Evolutionary conservation across 2,329 filamentous ascomycete species (phyloP).

Genomic region (Blumeriella jaapii): DNA sequence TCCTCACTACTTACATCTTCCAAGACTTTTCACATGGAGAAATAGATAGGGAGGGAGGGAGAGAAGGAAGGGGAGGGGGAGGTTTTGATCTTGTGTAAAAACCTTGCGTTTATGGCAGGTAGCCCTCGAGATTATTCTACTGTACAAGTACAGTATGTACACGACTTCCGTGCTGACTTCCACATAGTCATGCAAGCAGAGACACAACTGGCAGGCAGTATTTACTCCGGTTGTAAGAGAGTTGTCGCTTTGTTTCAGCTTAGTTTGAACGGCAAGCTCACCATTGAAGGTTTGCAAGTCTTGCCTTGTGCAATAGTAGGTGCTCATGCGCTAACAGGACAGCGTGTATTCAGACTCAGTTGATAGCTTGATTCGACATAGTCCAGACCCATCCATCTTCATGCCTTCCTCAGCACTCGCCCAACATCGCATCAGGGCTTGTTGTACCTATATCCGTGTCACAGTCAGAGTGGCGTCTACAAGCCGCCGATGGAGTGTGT

Average conservation of each 20-base stretch:
- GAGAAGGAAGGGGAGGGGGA: not conserved
- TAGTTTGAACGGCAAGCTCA: not conserved
- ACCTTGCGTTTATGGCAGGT: not conserved
- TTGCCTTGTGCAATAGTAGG: too few relatives aligned
- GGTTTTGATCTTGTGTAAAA: not conserved
- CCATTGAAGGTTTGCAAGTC: not conserved
- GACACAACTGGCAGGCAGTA: too few relatives aligned
- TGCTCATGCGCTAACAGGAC: not conserved
- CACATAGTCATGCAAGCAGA: too few relatives aligned
- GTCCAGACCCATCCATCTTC: too few relatives aligned
- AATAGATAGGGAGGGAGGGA: not conserved
- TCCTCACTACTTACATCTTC: too few relatives aligned
- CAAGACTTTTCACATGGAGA: too few relatives aligned
- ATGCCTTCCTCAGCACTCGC: not conserved
- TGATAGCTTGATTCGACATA: conserved; percentile 1
- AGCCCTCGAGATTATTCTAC: too few relatives aligned
- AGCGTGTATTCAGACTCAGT: not conserved
- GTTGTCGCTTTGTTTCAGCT: not conserved
- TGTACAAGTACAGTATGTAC: too few relatives aligned
- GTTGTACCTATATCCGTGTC: not conserved
- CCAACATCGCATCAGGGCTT: not conserved
- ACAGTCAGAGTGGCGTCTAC: too few relatives aligned
- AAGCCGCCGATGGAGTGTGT: too few relatives aligned
- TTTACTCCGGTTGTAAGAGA: not conserved
- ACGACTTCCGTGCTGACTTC: too few relatives aligned